These are phyloP conservation scores for Vicia villosa DNA, from an alignment of 306 rosid genomes.

Conservation along the genomic window DNA sequence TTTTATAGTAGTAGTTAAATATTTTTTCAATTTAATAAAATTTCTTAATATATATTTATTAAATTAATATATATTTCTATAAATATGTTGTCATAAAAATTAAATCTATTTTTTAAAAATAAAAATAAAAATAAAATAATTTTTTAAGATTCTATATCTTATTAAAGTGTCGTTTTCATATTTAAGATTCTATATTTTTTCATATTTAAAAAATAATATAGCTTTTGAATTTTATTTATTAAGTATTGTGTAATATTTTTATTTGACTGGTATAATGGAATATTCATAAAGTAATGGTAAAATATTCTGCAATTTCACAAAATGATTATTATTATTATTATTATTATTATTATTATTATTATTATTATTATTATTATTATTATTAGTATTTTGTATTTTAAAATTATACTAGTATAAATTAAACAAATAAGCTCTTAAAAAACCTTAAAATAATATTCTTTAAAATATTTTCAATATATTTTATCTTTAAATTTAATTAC, in stretches of 20 bases:
- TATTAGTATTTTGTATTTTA: too few species aligned
- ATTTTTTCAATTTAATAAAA: too few species aligned
- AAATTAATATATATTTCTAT: too few species aligned
- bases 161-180: background rate
- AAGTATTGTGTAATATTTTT: background rate
- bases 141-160: background rate
- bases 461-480: too few species aligned
- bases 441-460: too few species aligned
- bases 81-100: too few species aligned
- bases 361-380: background rate
- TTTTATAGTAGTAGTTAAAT: too few species aligned
- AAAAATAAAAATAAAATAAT: background rate
- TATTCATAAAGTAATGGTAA: background rate
- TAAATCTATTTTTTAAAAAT: background rate
- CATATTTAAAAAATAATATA: background rate
- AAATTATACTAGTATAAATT: too few species aligned
- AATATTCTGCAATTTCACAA: background rate
- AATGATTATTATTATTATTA: background rate
- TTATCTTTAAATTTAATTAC: too few species aligned
- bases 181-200: background rate
- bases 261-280: background rate
- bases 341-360: too few species aligned
- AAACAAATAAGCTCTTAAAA: too few species aligned
- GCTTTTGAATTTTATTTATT: background rate
- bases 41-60: too few species aligned